Evolutionary conservation across 371 early-diverging fungal genomes (phyloP).

Genomic region (Haplosporangium sp.): DNA sequence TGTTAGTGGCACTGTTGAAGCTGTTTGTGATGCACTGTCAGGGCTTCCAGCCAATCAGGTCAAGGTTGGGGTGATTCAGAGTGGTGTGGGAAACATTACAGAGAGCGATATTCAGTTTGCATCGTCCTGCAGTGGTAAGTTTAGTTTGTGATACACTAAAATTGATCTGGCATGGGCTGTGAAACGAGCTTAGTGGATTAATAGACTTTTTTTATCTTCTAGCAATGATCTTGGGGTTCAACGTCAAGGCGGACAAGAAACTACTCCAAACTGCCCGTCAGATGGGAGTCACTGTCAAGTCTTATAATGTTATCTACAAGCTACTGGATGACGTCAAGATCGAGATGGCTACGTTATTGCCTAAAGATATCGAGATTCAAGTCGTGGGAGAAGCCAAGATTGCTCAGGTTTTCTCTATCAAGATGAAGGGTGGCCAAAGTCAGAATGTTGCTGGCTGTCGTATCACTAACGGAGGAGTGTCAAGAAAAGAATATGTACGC

Average conservation of each 20-base stretch:
- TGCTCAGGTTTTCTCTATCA: slow-evolving; percentile 83
- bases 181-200: neutral
- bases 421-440: slow-evolving; percentile 67
- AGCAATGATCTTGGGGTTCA: slow-evolving; percentile 88
- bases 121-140: slow-evolving; percentile 64
- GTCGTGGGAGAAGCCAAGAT: slow-evolving; percentile 92
- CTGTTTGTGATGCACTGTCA: slow-evolving; percentile 82
- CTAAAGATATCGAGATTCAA: slow-evolving; percentile 79
- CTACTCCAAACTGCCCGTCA: slow-evolving; percentile 72
- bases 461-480: slow-evolving; percentile 81
- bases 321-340: slow-evolving; percentile 90
- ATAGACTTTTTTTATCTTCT: neutral
- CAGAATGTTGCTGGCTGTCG: slow-evolving; percentile 88
- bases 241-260: slow-evolving; percentile 85
- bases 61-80: slow-evolving; percentile 75
- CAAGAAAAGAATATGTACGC: slow-evolving; percentile 69
- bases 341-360: slow-evolving; percentile 80
- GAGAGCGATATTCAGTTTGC: slow-evolving; percentile 86
- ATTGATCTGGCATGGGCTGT: neutral
- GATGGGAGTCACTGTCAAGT: slow-evolving; percentile 72
- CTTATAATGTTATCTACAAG: slow-evolving; percentile 89
- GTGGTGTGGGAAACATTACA: slow-evolving; percentile 88
- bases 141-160: neutral
- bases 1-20: slow-evolving; percentile 96
- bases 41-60: slow-evolving; percentile 86